Percentiles rank a stretch among this genome's conserved stretches.
Evolutionary conservation across 352 stramenopile genomes (phyloP).

Genomic region (Pythium pyrilobum): DNA sequence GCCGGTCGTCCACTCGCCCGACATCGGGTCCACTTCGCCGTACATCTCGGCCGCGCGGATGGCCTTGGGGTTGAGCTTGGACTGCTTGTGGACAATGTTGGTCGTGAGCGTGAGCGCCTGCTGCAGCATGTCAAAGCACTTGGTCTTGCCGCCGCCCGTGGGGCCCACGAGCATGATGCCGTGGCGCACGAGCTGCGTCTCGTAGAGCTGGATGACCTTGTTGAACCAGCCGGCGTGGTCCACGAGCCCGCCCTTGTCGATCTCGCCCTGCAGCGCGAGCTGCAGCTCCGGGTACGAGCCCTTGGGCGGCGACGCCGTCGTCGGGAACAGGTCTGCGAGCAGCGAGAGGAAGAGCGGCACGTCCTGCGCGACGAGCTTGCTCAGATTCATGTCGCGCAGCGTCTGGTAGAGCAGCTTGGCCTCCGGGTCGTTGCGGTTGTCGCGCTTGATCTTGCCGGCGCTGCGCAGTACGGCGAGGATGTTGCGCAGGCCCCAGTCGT

Average conservation of each 20-base stretch:
- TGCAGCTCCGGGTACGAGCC: constrained; percentile 96
- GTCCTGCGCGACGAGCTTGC: constrained; percentile 97
- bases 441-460: constrained; percentile 89
- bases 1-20: constrained; percentile 96
- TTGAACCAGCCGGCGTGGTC: constrained; percentile 86
- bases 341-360: constrained; percentile 97
- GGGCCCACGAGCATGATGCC: constrained; percentile 99
- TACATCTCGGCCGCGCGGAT: constrained; percentile 98
- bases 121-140: constrained; percentile 95
- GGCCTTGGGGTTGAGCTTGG: constrained; percentile 96
- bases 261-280: constrained; percentile 72
- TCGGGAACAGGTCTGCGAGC: constrained; percentile 96
- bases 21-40: constrained; percentile 95
- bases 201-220: constrained; percentile 98
- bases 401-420: constrained; percentile 87
- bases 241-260: constrained; percentile 91
- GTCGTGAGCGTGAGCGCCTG: constrained; percentile 92
- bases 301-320: constrained; percentile 86
- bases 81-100: constrained; percentile 93
- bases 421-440: constrained; percentile 86
- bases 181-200: constrained; percentile 96
- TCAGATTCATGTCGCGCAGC: constrained; percentile 97
- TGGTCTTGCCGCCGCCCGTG: constrained; percentile 96
- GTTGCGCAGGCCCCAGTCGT: constrained; percentile 90
- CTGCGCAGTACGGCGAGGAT: constrained; percentile 87